Base-by-base conservation (phyloP, 2,329 filamentous ascomycete genomes). In the Chaetomium sp. region DNA sequence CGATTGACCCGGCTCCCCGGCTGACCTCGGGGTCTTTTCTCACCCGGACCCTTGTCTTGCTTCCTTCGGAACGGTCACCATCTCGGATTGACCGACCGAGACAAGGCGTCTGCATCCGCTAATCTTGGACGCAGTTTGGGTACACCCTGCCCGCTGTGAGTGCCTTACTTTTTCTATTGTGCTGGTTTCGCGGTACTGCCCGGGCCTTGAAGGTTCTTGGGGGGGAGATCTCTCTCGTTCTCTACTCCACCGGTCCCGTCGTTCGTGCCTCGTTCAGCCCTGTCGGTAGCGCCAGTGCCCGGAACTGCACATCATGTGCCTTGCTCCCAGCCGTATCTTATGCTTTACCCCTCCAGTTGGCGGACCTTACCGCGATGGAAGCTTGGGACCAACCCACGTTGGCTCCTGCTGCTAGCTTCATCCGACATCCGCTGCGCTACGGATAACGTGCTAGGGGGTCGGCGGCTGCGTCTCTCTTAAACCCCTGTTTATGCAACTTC, bases 261-360 rank as follows among this genome's bases (percentile, higher is more conserved):
- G 33, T 38, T 57, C 55, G 32, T 32, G 4, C 27, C 43, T 8
- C 34, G 7, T n/a, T 32, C 33, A 34, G 41, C 43, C 53, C 33
- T n/a, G 48, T 49, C 36, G 44, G 38, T 49, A 43, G 3, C 19
- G 19, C 19, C 19, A 27, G 47, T 49, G 48, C 52, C 43, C 47
- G 47, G 52, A 38, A 48, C 49, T 43, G 42, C 45, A 48, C 45
- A 48, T 36, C n/a, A 37, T 51, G 42, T 14, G 32, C 33, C 8
- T n/a, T n/a, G 33, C 10, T 44, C 14, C 14, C 19, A 40, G 10
- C 6, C 40, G 10, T 14, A 12, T n/a, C 9, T 42, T 32, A 12
- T 14, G n/a, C 12, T 47, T 40, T 40, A 52, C 57, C 57, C 53
- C 57, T 59, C 57, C 53, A 56, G 53, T 59, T 59, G 57, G 47